A percentile compares a stretch with the other conserved stretches of the same genome.
Conservation (phyloP, 192 early-diverging fungal species). For the Tieghemiomyces parasiticus region DNA sequence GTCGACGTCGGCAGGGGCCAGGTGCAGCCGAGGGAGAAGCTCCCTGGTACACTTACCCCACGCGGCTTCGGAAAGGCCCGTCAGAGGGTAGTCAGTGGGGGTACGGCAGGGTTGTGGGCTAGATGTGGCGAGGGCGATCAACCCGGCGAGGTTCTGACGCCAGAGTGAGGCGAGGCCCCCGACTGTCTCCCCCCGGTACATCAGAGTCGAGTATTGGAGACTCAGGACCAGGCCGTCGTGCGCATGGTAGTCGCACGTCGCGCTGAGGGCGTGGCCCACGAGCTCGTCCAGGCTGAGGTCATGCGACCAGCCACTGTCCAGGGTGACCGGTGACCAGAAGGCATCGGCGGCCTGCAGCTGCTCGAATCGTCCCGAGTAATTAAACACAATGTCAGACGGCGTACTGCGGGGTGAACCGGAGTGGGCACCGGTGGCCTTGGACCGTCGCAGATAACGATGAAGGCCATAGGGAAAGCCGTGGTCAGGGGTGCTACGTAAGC, state of each 20-base stretch:
- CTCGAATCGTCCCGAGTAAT: constrained; percentile 9
- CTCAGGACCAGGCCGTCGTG: not conserved
- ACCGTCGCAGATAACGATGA: not conserved
- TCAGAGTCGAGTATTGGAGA: not conserved
- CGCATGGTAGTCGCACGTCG: not conserved
- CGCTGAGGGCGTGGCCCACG: not conserved
- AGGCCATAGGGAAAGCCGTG: constrained; percentile 4
- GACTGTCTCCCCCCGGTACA: not conserved
- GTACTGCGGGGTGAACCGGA: not conserved
- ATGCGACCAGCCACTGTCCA: too few species aligned
- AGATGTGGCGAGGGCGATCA: not conserved
- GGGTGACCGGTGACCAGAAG: not conserved
- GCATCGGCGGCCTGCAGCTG: not conserved
- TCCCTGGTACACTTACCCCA: too few species aligned
- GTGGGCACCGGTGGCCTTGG: not conserved
- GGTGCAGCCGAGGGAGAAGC: not conserved
- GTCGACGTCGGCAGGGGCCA: not conserved
- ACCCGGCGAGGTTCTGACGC: not conserved
- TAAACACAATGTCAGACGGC: not conserved
- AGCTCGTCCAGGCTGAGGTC: not conserved
- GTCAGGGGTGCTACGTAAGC: not conserved
- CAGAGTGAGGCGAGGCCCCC: not conserved
- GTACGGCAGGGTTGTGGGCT: not conserved
- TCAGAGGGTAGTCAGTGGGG: not conserved
- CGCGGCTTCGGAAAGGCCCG: not conserved